These are phyloP conservation scores for Panellus pusillus DNA, from an alignment of 768 basidiomycete species.

Conservation along the genomic window DNA sequence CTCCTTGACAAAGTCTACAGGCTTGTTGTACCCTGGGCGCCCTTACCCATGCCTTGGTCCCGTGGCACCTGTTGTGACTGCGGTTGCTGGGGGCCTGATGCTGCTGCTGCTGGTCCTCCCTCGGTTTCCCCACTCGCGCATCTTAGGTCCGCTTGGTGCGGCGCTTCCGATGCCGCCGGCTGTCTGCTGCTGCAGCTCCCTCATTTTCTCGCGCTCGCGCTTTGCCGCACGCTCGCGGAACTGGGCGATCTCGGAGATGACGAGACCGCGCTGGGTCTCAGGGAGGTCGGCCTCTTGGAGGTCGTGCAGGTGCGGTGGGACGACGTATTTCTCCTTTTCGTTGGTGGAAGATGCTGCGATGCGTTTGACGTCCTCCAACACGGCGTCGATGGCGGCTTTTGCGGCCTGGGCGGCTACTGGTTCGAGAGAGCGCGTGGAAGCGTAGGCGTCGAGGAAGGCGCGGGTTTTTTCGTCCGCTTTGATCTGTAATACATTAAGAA, in stretches of 20 bases:
- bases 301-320: conserved; percentile 96
- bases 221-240: conserved; percentile 95
- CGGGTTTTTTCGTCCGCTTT: conserved; percentile 97
- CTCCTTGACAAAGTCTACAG: conserved; percentile 81
- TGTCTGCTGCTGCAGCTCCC: conserved; percentile 62
- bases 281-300: conserved; percentile 96
- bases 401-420: conserved; percentile 47
- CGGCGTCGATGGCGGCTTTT: conserved; percentile 59
- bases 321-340: conserved; percentile 85
- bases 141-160: conserved; percentile 73
- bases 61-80: conserved; percentile 32
- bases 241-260: conserved; percentile 94
- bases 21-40: conserved; percentile 77
- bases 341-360: conserved; percentile 73
- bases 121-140: conserved; percentile 76
- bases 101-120: conserved; percentile 36
- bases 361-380: conserved; percentile 72
- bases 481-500: conserved; percentile 59
- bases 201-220: conserved; percentile 84
- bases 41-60: conserved; percentile 59
- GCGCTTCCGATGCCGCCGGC: conserved; percentile 41
- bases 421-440: conserved; percentile 27
- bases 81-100: conserved; percentile 34
- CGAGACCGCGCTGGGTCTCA: conserved; percentile 87
- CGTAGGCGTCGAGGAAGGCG: conserved; percentile 83